Evolutionary conservation across 768 basidiomycete genomes (phyloP).

Genomic region (Antrodiella citrinella): DNA sequence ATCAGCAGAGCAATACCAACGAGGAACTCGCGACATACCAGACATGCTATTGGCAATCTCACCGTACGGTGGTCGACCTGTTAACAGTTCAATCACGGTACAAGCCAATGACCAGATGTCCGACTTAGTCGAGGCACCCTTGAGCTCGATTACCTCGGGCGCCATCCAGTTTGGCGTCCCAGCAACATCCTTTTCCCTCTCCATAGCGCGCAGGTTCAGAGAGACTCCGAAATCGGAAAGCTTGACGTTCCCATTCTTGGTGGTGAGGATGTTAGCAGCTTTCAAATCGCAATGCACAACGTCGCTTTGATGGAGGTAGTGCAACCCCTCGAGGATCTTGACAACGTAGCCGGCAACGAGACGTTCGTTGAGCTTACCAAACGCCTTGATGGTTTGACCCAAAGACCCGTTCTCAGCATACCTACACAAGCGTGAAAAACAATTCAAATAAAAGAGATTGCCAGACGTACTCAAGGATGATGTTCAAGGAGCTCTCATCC

Average conservation of each 20-base stretch:
- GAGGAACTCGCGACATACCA: conserved; percentile 37
- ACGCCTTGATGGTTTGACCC: conserved; percentile 86
- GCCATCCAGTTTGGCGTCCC: conserved; percentile 99
- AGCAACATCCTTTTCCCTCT: conserved; percentile 76
- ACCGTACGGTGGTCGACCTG: conserved; percentile 86
- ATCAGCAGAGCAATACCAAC: background rate
- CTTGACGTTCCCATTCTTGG: conserved; percentile 96
- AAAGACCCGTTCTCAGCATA: conserved; percentile 96
- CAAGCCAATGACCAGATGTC: conserved; percentile 97
- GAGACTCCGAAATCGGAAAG: conserved; percentile 97
- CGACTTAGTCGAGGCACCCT: conserved; percentile 86
- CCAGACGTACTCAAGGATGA: conserved; percentile 81
- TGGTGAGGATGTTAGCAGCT: conserved; percentile 97
- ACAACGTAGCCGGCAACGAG: conserved; percentile 91
- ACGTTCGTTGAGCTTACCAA: conserved; percentile 87
- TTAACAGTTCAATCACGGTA: conserved; percentile 89
- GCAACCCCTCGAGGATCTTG: conserved; percentile 92
- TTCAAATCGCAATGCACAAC: conserved; percentile 98
- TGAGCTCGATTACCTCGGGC: conserved; percentile 93
- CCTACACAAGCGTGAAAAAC: conserved; percentile 33
- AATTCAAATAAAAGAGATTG: conserved; percentile 9
- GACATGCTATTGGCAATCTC: conserved; percentile 88
- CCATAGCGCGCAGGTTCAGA: conserved; percentile 88
- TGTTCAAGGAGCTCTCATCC: conserved; percentile 82
- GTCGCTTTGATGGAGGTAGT: conserved; percentile 84